Evolutionary conservation across 306 rosid genomes (phyloP), one percentile per base, ranked within the genome.

Genomic region (Lathyrus oleraceus): DNA sequence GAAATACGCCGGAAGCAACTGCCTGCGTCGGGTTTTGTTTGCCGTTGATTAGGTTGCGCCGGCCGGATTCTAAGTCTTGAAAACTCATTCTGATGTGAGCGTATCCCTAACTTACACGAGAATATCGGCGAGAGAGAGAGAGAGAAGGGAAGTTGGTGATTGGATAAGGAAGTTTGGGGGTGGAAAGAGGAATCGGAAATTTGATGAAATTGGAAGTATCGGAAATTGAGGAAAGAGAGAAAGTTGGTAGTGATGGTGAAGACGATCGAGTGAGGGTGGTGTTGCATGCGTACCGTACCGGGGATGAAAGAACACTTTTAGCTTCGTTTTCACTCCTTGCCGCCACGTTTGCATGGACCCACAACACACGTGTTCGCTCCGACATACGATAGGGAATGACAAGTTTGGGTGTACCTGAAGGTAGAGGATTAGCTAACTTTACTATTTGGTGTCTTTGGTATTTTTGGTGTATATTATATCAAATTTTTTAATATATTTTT

Each of bases 1-100:
- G 98, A 74, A 93, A 93, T n/a, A 93, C 76, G 45, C 98, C 98
- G 6, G 98, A 79, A 21, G 98, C 97, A 27, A 93, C 94, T 64
- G 97, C 98, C 35, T 93, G 98, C 15, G 96, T 93, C 8, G 98
- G 91, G 74, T 92, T 87, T 49, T 85, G 95, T 66, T 88, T 87
- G 49, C 92, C 92, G 84, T 84, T 86, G 75, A 77, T 21, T 16
- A 78, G 83, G 70, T 75, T 83, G 47, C 94, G 86, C 67, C 97
- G 80, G 19, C 97, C 94, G 14, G 91, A 79, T 80, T 93, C 94
- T 53, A 90, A 72, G 79, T 93, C 98, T 83, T 81, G 98, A 76
- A 93, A 93, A 82, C 98, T 93, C 98, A 93, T 84, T 59, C 40
- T 88, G 44, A 40, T 1, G 13, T 12, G 13, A 5, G 67, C 56